These are phyloP conservation scores for Wickerhamiella kurtzmanii DNA, from an alignment of 805 yeast species.

Conservation along the genomic window DNA sequence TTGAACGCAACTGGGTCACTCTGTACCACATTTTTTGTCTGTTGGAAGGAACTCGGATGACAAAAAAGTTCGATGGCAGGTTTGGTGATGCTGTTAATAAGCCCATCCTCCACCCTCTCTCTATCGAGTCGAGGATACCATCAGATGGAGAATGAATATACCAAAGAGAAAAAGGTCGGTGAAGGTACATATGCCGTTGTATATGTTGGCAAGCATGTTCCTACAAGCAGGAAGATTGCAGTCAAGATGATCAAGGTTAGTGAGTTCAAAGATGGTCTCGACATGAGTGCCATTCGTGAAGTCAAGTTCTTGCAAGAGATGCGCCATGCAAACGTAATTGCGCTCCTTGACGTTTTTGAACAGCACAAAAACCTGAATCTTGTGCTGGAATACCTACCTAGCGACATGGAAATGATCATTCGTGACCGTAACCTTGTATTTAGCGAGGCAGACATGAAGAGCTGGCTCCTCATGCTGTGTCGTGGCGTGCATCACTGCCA, in stretches of 20 bases:
- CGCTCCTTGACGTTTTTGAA: slow-evolving; percentile 75
- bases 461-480: slow-evolving; percentile 89
- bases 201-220: slow-evolving; percentile 51
- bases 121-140: not conserved
- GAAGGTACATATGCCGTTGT: slow-evolving; percentile 99
- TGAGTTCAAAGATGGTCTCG: slow-evolving; percentile 87
- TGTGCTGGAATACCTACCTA: slow-evolving; percentile 85
- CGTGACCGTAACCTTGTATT: slow-evolving; percentile 67
- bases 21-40: slow-evolving; percentile 23
- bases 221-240: slow-evolving; percentile 54
- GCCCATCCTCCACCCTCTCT: not conserved
- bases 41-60: not conserved
- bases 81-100: not conserved
- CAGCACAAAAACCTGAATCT: slow-evolving; percentile 53
- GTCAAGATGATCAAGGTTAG: slow-evolving; percentile 92
- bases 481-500: slow-evolving; percentile 95
- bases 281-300: slow-evolving; percentile 94
- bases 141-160: slow-evolving; percentile 11
- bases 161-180: slow-evolving; percentile 72
- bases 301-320: slow-evolving; percentile 76
- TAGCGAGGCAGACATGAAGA: slow-evolving; percentile 73
- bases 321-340: slow-evolving; percentile 77
- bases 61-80: too few relatives aligned
- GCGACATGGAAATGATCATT: slow-evolving; percentile 80
- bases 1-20: slow-evolving; percentile 65